Evolutionary conservation across 306 rosid genomes (phyloP), one percentile per base, ranked within the genome.

Genomic region (Dryas drummondii): DNA sequence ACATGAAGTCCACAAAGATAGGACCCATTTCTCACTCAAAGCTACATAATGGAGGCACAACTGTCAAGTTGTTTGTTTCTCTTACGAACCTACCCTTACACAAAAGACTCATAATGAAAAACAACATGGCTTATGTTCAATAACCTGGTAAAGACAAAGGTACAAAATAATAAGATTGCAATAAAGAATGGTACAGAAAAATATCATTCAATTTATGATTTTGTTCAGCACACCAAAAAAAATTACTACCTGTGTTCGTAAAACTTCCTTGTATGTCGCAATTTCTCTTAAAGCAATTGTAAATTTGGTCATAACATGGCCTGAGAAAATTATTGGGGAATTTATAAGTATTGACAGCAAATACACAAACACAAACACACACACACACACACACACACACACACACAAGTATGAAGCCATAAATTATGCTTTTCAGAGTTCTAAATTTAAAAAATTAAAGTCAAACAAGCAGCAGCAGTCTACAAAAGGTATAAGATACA

Each of bases 261-360:
- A 94, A 54, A 90, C 96, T 84, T 94, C 98, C 78, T 94, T 94
- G 84, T 90, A 90, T 64, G 94, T 88, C 77, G 93, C 96, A 7
- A 91, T 91, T 87, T 94, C 97, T 84, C 97, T 87, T 59, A 94
- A 79, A 16, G 97, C 98, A 81, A 87, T 87, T 44, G 98, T 88
- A 49, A 91, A 94, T 84, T 89, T 94, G 82, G 91, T 90, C 93
- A 94, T 87, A 82, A 86, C 88, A 67, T 91, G 94, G 66, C 97
- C 98, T 94, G 79, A 78, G 71, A 70, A 72, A 37, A 63, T 51
- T 11, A 26, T 19, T 66, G 46, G 51, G 53, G 52, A 68, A 42
- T 73, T 51, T 16, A 1, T 26, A 11, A 50, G 45, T 12, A 14
- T 44, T 6, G 55, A 60, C 11, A 66, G 76, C 7, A 15, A 84